Conservation (phyloP, 257 asterid species). For the Pogostemon cablin region DNA sequence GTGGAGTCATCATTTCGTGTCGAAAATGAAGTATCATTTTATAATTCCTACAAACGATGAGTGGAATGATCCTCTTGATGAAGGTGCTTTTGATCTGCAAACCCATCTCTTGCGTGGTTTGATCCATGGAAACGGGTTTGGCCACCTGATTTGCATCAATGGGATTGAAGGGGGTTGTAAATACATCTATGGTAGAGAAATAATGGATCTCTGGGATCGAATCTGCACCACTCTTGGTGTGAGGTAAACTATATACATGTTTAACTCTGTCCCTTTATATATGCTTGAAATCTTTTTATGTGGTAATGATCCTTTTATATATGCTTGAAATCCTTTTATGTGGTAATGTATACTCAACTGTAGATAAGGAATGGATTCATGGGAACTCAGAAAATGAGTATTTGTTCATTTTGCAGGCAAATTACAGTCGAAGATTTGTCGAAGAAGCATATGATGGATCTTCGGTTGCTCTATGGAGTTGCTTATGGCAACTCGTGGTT, state of each 20-base stretch:
- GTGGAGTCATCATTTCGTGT: conserved; percentile 88
- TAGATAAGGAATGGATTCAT: neutral
- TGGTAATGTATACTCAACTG: too few species aligned
- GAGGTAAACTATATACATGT: conserved; percentile 43
- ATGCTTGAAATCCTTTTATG: neutral
- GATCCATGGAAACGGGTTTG: conserved; percentile 88
- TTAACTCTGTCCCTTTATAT: neutral
- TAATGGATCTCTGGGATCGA: conserved; percentile 93
- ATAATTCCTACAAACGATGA: conserved; percentile 76
- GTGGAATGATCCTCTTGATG: conserved; percentile 66
- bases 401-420: conserved; percentile 50
- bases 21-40: conserved; percentile 81
- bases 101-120: conserved; percentile 82
- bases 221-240: conserved; percentile 61
- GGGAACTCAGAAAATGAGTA: conserved; percentile 16
- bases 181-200: conserved; percentile 62
- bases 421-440: conserved; percentile 85
- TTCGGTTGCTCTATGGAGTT: conserved; percentile 77
- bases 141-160: conserved; percentile 76
- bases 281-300: neutral
- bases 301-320: neutral
- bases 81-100: conserved; percentile 57
- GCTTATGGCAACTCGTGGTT: conserved; percentile 95
- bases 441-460: conserved; percentile 71
- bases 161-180: conserved; percentile 90